Evolutionary conservation across 2,329 filamentous ascomycete genomes (phyloP).

Genomic region (Diaporthe ilicicola): DNA sequence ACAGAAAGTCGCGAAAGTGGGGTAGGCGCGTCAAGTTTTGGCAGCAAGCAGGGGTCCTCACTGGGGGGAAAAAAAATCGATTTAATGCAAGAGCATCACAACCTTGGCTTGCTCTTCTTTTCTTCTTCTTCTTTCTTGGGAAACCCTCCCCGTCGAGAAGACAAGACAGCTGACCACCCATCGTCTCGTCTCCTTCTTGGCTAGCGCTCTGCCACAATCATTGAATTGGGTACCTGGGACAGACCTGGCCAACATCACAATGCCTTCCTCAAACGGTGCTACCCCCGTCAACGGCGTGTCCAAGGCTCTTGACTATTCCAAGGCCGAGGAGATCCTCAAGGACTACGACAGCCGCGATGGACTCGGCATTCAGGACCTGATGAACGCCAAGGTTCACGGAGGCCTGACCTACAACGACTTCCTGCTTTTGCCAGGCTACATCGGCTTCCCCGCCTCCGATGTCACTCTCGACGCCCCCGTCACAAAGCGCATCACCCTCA

Average conservation of each 20-base stretch:
- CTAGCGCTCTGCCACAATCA: slow-evolving; percentile 12
- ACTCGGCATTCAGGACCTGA: slow-evolving; percentile 83
- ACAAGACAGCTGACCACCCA: slow-evolving; percentile 27
- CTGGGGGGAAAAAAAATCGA: slow-evolving; percentile 17
- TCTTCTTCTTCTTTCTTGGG: slow-evolving; percentile 32
- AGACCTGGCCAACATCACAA: slow-evolving; percentile 53
- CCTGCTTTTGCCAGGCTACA: slow-evolving; percentile 94
- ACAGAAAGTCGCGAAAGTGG: slow-evolving; percentile 16
- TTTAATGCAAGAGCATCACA: slow-evolving; percentile 23
- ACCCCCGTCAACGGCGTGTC: slow-evolving; percentile 54
- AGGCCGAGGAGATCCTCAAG: slow-evolving; percentile 81
- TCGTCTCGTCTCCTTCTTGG: slow-evolving; percentile 31
- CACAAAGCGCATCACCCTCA: slow-evolving; percentile 94
- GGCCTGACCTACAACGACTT: slow-evolving; percentile 99
- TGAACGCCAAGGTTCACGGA: slow-evolving; percentile 91
- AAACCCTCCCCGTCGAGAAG: slow-evolving; percentile 34
- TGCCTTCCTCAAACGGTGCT: slow-evolving; percentile 78
- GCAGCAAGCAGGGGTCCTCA: slow-evolving; percentile 17
- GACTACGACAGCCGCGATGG: slow-evolving; percentile 86
- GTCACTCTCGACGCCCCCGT: slow-evolving; percentile 90
- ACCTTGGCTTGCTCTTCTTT: neutral
- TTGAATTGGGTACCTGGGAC: slow-evolving; percentile 19
- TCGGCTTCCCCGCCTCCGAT: slow-evolving; percentile 93
- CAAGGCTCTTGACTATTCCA: slow-evolving; percentile 75
- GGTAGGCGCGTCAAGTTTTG: slow-evolving; percentile 26